Evolutionary conservation across 2,329 filamentous ascomycete genomes (phyloP).

Genomic region (Plenodomus tracheiphilus): DNA sequence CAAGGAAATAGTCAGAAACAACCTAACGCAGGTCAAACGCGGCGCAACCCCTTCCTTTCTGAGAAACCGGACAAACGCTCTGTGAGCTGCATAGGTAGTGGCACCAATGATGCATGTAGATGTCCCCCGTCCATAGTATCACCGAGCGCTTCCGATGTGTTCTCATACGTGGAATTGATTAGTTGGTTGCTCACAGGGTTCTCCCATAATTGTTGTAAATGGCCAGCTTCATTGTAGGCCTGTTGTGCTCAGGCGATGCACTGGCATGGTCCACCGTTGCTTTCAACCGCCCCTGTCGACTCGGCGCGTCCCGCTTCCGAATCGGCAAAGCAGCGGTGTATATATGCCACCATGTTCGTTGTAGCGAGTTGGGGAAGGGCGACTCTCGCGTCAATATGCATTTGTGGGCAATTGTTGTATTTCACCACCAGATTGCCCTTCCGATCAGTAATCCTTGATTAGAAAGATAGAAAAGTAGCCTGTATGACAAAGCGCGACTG

Average conservation of each 20-base stretch:
- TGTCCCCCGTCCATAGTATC: background rate
- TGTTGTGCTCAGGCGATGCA: too few relatives aligned
- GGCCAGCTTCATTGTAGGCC: too few relatives aligned
- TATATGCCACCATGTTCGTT: background rate
- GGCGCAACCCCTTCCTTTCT: background rate
- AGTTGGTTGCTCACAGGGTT: background rate
- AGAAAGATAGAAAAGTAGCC: too few relatives aligned
- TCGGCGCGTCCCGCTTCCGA: constrained; percentile 2
- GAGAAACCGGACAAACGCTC: background rate
- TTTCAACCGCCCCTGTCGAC: background rate
- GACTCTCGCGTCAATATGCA: too few relatives aligned
- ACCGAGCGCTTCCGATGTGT: background rate
- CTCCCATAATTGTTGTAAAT: background rate
- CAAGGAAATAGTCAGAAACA: background rate
- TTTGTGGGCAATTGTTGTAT: too few relatives aligned
- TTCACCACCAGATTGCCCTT: too few relatives aligned
- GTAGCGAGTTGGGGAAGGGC: background rate
- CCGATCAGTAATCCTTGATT: too few relatives aligned
- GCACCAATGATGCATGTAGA: background rate
- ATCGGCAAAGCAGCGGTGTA: constrained; percentile 5
- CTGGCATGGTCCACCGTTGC: background rate
- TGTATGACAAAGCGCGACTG: too few relatives aligned
- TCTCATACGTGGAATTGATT: background rate
- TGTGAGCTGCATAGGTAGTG: background rate
- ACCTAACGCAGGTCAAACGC: background rate